phyloP scores from a whole-genome alignment of 768 basidiomycete genomes.

The Termitomyces eurrhizus region DNA sequence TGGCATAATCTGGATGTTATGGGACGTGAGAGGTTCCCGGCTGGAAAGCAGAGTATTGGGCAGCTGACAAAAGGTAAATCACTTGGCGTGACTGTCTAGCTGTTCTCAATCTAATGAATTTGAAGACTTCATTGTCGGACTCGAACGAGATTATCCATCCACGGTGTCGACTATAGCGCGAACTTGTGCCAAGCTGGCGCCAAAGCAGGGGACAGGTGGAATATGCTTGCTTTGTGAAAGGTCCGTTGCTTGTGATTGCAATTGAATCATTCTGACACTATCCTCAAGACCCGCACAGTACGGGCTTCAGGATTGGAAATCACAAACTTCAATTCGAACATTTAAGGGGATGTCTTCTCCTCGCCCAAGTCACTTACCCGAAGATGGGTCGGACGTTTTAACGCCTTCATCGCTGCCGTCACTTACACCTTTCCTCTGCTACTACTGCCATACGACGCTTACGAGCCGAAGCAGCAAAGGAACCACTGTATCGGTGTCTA shows the following conservation, averaged over 20 bases:
- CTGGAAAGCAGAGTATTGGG: slow-evolving; percentile 56
- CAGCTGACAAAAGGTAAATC: slow-evolving; percentile 64
- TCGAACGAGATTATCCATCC: slow-evolving; percentile 82
- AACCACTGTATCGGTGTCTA: slow-evolving; percentile 6
- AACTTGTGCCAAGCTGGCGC: slow-evolving; percentile 74
- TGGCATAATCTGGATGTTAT: slow-evolving; percentile 58
- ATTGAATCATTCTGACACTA: not conserved
- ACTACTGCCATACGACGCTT: slow-evolving; percentile 53
- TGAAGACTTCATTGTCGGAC: slow-evolving; percentile 72
- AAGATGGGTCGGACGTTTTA: not conserved
- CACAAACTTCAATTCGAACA: slow-evolving; percentile 66
- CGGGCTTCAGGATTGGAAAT: slow-evolving; percentile 70
- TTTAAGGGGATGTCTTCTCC: slow-evolving; percentile 28
- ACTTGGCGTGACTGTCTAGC: not conserved
- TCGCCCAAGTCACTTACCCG: slow-evolving; percentile 13
- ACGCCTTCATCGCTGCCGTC: slow-evolving; percentile 13
- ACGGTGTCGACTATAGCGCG: slow-evolving; percentile 82
- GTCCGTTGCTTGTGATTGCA: slow-evolving; percentile 28
- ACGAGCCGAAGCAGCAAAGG: slow-evolving; percentile 50
- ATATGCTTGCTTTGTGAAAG: slow-evolving; percentile 64
- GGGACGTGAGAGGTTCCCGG: slow-evolving; percentile 41
- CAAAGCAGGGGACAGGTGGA: slow-evolving; percentile 49
- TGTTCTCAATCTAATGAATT: not conserved
- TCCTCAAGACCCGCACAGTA: slow-evolving; percentile 54
- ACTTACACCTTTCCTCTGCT: slow-evolving; percentile 44